Conservation (phyloP, 371 early-diverging fungal genomes). For the Zopfochytrium polystomum region DNA sequence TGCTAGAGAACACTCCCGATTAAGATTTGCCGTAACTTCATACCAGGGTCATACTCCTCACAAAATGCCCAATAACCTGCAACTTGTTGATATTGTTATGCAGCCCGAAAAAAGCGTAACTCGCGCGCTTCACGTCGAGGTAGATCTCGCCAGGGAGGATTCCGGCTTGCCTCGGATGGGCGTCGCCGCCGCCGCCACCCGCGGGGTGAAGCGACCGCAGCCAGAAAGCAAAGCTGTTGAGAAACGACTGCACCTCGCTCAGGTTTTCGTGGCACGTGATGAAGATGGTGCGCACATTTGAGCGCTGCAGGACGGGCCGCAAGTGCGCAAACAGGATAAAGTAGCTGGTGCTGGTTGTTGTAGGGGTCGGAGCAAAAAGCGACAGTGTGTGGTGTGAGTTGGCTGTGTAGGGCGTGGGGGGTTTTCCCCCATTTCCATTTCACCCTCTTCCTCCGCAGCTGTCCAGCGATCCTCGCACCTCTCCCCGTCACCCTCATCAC, state of each 20-base stretch:
- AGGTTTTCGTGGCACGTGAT: slow-evolving; percentile 19
- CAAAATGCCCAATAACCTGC: not conserved
- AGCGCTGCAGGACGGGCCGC: not conserved
- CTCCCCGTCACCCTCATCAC: too few species aligned
- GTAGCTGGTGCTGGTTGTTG: too few species aligned
- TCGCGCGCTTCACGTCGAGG: slow-evolving; percentile 3
- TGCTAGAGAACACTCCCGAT: too few species aligned
- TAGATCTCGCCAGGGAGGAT: slow-evolving; percentile 10
- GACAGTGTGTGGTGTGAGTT: too few species aligned
- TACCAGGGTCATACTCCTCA: not conserved
- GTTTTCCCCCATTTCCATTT: too few species aligned
- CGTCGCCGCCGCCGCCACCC: not conserved
- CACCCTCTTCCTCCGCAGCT: too few species aligned
- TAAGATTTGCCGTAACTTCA: not conserved
- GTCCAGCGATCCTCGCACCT: too few species aligned
- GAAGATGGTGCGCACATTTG: slow-evolving; percentile 13
- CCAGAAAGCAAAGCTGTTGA: slow-evolving; percentile 14
- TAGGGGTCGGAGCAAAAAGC: too few species aligned
- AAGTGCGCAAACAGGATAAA: slow-evolving; percentile 14
- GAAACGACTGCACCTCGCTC: slow-evolving; percentile 12
- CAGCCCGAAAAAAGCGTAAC: slow-evolving; percentile 12
- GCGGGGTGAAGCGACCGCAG: not conserved
- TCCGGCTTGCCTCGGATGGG: not conserved
- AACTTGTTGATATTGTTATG: not conserved
- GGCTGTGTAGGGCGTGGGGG: too few species aligned